phyloP scores from a whole-genome alignment of 495 filamentous ascomycete species.

The Tuber umbilicatum region DNA sequence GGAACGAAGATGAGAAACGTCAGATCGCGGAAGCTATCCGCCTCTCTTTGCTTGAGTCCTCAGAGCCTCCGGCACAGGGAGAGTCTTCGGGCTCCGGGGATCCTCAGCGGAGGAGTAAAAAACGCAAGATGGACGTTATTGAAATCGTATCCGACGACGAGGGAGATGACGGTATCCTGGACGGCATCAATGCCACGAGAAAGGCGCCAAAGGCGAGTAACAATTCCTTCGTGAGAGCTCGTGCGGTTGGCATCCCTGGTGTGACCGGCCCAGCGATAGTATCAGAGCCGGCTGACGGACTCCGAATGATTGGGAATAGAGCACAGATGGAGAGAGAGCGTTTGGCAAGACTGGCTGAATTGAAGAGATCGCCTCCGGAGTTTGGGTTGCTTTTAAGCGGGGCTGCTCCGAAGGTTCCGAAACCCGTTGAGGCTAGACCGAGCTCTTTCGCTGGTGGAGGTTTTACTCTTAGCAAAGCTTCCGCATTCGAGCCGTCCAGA shows the following conservation, averaged over 20 bases:
- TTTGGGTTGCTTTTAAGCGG: neutral
- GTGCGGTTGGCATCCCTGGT: neutral
- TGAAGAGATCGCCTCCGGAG: constrained; percentile 47
- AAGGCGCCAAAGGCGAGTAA: neutral
- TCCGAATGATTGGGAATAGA: constrained; percentile 21
- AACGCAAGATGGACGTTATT: constrained; percentile 23
- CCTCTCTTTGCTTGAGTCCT: constrained; percentile 19
- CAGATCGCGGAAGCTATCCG: constrained; percentile 18
- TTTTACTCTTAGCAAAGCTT: neutral
- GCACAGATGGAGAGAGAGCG: constrained; percentile 75
- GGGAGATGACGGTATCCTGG: constrained; percentile 11
- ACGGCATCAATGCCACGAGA: constrained; percentile 10
- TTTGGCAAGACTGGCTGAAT: constrained; percentile 59
- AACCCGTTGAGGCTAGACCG: neutral
- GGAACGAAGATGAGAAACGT: constrained; percentile 13
- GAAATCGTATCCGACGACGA: constrained; percentile 28
- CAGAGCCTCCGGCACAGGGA: neutral
- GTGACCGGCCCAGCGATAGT: neutral
- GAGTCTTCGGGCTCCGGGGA: neutral
- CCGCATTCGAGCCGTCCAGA: constrained; percentile 1
- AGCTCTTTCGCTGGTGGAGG: neutral
- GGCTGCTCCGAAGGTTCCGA: neutral
- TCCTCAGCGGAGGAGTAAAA: neutral
- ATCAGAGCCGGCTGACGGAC: neutral
- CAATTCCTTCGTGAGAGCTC: neutral